phyloP scores from a whole-genome alignment of 1,139 yeast genomes.

The Saccharomyces hybrid region DNA sequence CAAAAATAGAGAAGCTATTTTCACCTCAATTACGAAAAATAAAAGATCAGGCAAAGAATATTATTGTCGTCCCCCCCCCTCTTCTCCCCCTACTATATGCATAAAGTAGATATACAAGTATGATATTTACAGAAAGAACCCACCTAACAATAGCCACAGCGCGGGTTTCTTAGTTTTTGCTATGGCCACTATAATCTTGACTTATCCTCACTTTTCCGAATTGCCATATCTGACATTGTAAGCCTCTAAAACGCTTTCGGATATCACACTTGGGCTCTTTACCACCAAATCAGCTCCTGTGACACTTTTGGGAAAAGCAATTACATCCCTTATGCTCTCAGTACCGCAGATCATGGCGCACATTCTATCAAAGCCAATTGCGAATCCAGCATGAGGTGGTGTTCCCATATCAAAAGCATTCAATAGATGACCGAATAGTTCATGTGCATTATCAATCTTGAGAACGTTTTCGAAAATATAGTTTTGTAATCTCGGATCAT shows the following conservation, averaged over 20 bases:
- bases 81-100: too few species aligned
- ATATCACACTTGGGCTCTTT: constrained; percentile 68
- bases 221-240: constrained; percentile 37
- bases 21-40: too few species aligned
- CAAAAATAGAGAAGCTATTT: not conserved
- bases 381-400: constrained; percentile 98
- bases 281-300: constrained; percentile 86
- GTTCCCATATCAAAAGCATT: constrained; percentile 83
- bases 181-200: not conserved
- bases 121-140: not conserved
- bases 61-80: too few species aligned
- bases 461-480: constrained; percentile 56
- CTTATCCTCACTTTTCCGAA: not conserved
- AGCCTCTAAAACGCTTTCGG: constrained; percentile 40
- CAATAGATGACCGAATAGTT: constrained; percentile 76
- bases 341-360: constrained; percentile 82
- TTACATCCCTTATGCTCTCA: constrained; percentile 77
- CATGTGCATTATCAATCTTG: constrained; percentile 45
- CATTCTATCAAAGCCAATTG: constrained; percentile 88
- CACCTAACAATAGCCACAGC: not conserved
- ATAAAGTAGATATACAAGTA: not conserved
- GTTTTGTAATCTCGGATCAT: constrained; percentile 69
- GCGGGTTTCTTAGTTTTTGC: too few species aligned
- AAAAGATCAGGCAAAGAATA: too few species aligned
- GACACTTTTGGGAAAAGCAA: constrained; percentile 91